Base-by-base conservation (phyloP, 805 yeast species). In the Yamadazyma takamatsuzukensis region DNA sequence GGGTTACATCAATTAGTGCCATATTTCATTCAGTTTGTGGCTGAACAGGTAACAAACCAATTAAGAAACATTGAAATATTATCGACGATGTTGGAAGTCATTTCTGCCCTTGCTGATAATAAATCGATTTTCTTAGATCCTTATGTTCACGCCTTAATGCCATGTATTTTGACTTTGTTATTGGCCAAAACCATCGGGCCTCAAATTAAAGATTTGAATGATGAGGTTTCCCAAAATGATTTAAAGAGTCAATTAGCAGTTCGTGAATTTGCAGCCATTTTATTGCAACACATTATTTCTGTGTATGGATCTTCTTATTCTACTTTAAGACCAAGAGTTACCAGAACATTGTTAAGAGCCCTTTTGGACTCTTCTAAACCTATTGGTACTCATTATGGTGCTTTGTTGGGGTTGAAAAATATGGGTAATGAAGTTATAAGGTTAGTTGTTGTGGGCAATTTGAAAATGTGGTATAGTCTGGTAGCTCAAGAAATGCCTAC, bases 1-100 rank as follows among this genome's bases (percentile, higher is more conserved):
- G 99, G 99, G 21, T 64, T 93, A 36, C 98, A 93, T 64, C 99
- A 93, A 59, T 63, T 93, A 30, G 93, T 94, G 4, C 99, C 99
- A 2, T 93, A 93, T 55, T 85, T 93, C 48, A 89, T 93, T 31
- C 97, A 93, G 53, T 89, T 93, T 52, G 86, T 88, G 21, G 95
- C 96, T 5, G 99, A 93, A 53, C 95, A 94, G 46, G 78, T 93
- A 36, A 86, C 97, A 0, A 82, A 86, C 52, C 90, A 87, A 49
- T 69, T 90, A 47, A 76, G 83, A 47, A 81, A 83, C 50, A 66
- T 84, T 27, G 74, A 73, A 4, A 58, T 85, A 13, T 63, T 93
- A 33, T 72, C 84, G 4, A 84, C 95, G 5, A 88, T 90, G 86
- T 64, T 93, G 39, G 94, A 87, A 55, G 88, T 88, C 41, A 77